Base-by-base conservation (phyloP, 2,329 filamentous ascomycete species). In the Colletotrichum abscissum region DNA sequence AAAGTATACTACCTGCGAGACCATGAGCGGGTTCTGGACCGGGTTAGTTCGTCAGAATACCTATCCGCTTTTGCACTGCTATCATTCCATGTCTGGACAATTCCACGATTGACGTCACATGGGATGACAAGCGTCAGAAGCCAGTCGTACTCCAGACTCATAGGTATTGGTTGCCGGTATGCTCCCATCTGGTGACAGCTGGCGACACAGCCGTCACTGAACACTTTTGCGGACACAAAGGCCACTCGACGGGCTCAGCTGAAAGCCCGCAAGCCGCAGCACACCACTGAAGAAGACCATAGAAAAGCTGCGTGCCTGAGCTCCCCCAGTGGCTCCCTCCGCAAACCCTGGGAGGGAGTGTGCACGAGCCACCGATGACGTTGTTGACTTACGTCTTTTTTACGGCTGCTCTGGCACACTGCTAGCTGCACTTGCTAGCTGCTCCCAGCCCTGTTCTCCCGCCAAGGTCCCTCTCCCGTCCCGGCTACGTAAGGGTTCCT, bases 341-440 rank as follows among this genome's bases (percentile, higher is more conserved):
- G 26, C 30, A 7, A 30, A n/a, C 16, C 16, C 12, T 24, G n/a
- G 30, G 54, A 52, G 16, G n/a, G 12, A 24, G 30, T 26, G 38
- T 42, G 68, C 74, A 74, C 72, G 64, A 73, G 74, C 74, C 74
- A 75, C 66, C 66, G 57, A 75, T 75, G 74, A 75, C 74, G 74
- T 75, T 75, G 74, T 75, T 66, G 74, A 75, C 73, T 75, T 68
- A 68, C 72, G 65, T 66, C 38, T 57, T 52, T 58, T 62, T 65
- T 57, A 54, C 49, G 46, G 28, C n/a, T 22, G 62, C 33, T 63
- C 38, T 58, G 38, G 65, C 38, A 42, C 65, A 62, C 62, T 55
- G 55, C 49, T 55, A 65, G 42, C 7, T 49, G 19, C 42, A 49
- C 19, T 11, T 49, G 42, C 42, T 49, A 22, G 42, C 42, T 49